Base-by-base conservation (phyloP, 148 eudicot species). In the Fagopyrum homotropicum region DNA sequence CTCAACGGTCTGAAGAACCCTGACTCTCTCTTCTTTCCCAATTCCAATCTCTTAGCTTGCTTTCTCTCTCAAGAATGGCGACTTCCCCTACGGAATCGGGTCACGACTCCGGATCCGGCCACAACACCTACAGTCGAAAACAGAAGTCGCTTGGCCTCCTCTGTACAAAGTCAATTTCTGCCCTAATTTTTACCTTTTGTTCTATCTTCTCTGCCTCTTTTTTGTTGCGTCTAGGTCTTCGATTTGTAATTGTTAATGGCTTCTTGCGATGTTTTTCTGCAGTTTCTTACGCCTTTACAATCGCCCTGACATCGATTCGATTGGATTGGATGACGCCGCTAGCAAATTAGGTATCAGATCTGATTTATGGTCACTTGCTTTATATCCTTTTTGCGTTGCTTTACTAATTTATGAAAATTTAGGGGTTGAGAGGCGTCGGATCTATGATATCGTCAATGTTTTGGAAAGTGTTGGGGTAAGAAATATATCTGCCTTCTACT, bases 401-500 rank as follows among this genome's bases (percentile, higher is more conserved):
- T 66, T 43, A 12, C 17, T 66, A 15, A 40, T 66, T 17, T 49
- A 15, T 16, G 64, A 35, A 63, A 16, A 69, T 73, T 72, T 72
- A 95, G 99, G 94, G 45, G 99, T 95, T 74, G 99, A 95, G 86
- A 86, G 97, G 80, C 84, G 99, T 71, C 87, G 99, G 90, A 95
- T 95, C 89, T 95, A 95, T 75, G 99, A 95, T 70, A 95, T 95
- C 4, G 99, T 95, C 46, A 95, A 95, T 79, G 99, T 95, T 11
- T 77, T 95, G 66, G 99, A 95, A 80, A 95, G 99, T 63, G 86
- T 92, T 75, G 96, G 97, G 76, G 99, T 92, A 82, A 85, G 90
- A 81, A 43, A 0, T 66, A 0, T 80, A 76, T 77, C 55, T 45
- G 10, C 30, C n/a, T 54, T 54, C 19, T 54, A 14, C 19, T 14